Percentiles rank a stretch among this genome's conserved stretches.
Evolutionary conservation across 768 basidiomycete species (phyloP).

Genomic region (Xerocomus potaroensis): DNA sequence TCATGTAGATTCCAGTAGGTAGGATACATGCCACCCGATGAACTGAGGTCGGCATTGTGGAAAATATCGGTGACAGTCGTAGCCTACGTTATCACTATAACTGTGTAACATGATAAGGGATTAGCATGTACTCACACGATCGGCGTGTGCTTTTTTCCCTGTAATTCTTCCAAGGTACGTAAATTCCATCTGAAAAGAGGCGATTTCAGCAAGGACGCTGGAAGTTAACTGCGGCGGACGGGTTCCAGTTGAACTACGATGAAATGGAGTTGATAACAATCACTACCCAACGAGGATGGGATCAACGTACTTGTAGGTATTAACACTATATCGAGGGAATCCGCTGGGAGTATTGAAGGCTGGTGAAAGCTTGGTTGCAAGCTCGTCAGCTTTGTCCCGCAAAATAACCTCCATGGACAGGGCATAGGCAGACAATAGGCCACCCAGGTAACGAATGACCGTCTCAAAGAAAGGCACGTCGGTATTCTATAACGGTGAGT

Average conservation of each 20-base stretch:
- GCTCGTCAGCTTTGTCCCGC: slow-evolving; percentile 69
- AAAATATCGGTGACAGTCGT: slow-evolving; percentile 46
- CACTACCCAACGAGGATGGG: neutral
- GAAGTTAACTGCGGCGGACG: slow-evolving; percentile 28
- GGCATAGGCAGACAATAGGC: slow-evolving; percentile 79
- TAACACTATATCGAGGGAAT: slow-evolving; percentile 66
- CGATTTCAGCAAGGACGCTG: slow-evolving; percentile 71
- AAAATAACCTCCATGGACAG: slow-evolving; percentile 61
- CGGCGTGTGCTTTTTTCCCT: slow-evolving; percentile 58
- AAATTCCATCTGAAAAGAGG: slow-evolving; percentile 79
- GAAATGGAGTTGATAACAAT: neutral
- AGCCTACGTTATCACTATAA: slow-evolving; percentile 33
- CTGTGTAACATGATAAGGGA: neutral
- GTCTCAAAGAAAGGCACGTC: slow-evolving; percentile 72
- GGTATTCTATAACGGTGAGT: slow-evolving; percentile 24
- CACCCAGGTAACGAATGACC: slow-evolving; percentile 86
- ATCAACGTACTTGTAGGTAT: slow-evolving; percentile 51
- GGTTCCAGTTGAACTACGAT: neutral
- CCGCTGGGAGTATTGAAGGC: slow-evolving; percentile 69
- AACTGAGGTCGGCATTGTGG: slow-evolving; percentile 40
- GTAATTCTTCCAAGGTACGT: slow-evolving; percentile 78
- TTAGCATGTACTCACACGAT: slow-evolving; percentile 39
- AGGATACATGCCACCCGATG: slow-evolving; percentile 62
- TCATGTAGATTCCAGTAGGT: slow-evolving; percentile 48
- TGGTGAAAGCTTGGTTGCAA: slow-evolving; percentile 67